Base-by-base conservation (phyloP, 2,329 filamentous ascomycete species). In the Cladosporium sp. region DNA sequence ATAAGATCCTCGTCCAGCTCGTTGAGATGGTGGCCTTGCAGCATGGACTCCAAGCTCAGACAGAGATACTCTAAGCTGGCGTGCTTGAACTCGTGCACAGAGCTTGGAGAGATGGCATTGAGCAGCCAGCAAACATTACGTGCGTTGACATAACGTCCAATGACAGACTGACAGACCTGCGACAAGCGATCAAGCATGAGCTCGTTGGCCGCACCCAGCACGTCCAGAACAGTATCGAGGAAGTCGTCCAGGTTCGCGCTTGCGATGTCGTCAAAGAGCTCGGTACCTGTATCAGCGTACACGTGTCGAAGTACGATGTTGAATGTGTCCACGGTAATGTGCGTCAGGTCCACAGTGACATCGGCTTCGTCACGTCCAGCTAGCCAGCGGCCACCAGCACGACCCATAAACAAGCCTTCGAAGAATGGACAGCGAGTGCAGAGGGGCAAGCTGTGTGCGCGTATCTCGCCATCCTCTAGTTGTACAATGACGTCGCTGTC, bases 371-470 rank as follows among this genome's bases (percentile, higher is more conserved):
- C 65, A 25, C 70, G 69, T 8, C 64, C 69, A 42, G 68, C 63
- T 19, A 99, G 80, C 94, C 94, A 99, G 65, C 84, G 84, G 0
- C 94, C 94, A 40, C 83, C 82, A 7, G 94, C 90, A 43, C 91
- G 87, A n/a, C 94, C 94, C 66, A 90, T 82, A 73, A 97, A 97
- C 43, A 99, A 80, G 1, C 89, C 89, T 63, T 93, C 81, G 64
- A 99, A 99, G 80, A 97, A 99, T 0, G 91, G 92, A 66, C 92
- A 97, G 64, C 94, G 82, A 67, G 88, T 86, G 64, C 91, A 92
- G 37, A 97, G 73, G 3, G 97, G 74, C 4, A 86, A 80, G 63
- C 90, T 93, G 68, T 99, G 94, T 1, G 88, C 87, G 14, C 79
- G 77, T 36, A 92, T 76, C 56, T 81, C 77, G 28, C 87, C 87